phyloP scores from a whole-genome alignment of 495 filamentous ascomycete genomes.

The Neurospora sp. region DNA sequence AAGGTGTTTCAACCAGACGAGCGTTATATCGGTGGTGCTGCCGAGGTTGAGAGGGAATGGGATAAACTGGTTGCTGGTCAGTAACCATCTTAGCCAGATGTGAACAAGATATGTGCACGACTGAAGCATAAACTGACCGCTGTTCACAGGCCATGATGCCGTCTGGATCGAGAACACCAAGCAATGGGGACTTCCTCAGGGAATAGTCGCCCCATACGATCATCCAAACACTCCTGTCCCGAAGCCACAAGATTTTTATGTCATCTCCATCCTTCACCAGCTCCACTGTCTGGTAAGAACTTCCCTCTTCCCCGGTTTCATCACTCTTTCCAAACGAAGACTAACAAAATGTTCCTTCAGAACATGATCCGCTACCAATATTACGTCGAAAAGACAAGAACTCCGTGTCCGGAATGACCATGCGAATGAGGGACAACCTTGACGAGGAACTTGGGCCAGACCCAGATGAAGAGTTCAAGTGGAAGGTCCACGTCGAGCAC shows the following conservation, averaged over 20 bases:
- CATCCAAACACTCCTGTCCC: neutral
- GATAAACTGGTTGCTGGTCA: neutral
- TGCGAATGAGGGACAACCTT: neutral
- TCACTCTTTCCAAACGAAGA: neutral
- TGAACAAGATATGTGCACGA: neutral
- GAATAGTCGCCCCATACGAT: neutral
- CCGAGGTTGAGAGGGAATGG: neutral
- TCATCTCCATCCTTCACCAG: neutral
- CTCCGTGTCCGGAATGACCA: neutral
- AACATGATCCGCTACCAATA: constrained; percentile 1
- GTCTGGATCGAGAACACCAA: constrained; percentile 2
- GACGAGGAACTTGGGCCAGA: neutral
- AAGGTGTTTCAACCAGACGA: constrained; percentile 5
- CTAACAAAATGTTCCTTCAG: neutral
- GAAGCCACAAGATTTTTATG: neutral
- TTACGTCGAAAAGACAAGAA: neutral
- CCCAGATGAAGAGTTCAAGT: neutral
- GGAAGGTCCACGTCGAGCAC: neutral
- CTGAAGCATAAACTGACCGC: neutral
- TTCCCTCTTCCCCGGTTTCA: too few species aligned
- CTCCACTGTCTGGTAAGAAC: neutral
- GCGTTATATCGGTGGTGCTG: neutral
- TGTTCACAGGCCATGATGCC: neutral
- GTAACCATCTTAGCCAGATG: neutral
- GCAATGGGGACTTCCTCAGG: neutral